Percentiles rank a stretch among this genome's conserved stretches.
These are phyloP conservation scores for Parietaria judaica DNA, from an alignment of 306 rosid genomes.

Conservation along the genomic window DNA sequence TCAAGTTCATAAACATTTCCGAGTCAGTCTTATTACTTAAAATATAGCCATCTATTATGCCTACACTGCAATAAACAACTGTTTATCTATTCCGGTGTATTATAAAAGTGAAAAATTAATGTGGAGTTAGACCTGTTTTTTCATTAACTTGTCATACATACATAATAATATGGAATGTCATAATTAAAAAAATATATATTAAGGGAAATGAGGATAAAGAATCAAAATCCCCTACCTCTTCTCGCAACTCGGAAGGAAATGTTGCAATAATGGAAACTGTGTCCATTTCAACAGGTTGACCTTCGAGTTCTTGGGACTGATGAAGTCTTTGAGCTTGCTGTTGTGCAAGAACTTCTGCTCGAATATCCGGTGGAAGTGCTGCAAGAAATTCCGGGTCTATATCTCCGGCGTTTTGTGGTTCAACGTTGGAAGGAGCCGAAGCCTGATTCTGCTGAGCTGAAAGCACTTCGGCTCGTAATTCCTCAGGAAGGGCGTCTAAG, in stretches of 20 bases:
- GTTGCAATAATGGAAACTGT: constrained; percentile 97
- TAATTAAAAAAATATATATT: neutral
- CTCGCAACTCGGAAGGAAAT: constrained; percentile 90
- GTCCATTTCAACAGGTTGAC: constrained; percentile 98
- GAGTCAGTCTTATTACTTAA: too few species aligned
- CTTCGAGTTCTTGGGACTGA: constrained; percentile 95
- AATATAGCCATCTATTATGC: too few species aligned
- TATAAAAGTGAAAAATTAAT: too few species aligned
- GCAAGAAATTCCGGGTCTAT: constrained; percentile 99
- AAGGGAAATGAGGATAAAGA: neutral
- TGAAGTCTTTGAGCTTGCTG: constrained; percentile 92
- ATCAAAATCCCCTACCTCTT: constrained; percentile 49
- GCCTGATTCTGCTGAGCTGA: constrained; percentile 93
- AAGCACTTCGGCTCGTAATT: constrained; percentile 94
- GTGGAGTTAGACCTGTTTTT: too few species aligned
- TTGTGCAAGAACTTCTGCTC: constrained; percentile 97
- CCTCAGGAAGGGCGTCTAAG: constrained; percentile 95
- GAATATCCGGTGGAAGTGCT: constrained; percentile 93
- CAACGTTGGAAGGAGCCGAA: constrained; percentile 59
- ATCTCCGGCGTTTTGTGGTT: constrained; percentile 67
- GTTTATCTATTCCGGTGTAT: too few species aligned
- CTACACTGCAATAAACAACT: too few species aligned
- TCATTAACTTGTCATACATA: neutral
- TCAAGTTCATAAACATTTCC: constrained; percentile 11
- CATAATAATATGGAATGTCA: neutral